These are phyloP conservation scores for Hypomyces rosellus DNA, from an alignment of 2,329 filamentous ascomycete species.

Conservation along the genomic window DNA sequence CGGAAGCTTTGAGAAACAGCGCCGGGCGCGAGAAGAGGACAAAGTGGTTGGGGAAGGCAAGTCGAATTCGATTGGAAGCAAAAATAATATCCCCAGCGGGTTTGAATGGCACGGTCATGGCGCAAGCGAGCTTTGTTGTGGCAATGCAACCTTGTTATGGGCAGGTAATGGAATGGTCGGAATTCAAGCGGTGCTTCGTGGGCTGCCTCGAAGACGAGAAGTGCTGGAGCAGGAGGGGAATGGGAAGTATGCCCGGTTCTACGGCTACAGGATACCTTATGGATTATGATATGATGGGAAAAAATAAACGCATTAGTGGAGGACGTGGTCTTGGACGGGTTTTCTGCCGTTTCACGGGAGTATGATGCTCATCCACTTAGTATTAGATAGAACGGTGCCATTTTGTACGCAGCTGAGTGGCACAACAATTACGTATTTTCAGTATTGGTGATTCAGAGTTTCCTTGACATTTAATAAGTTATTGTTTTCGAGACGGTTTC, in stretches of 20 bases:
- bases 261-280: background rate
- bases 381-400: background rate
- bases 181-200: background rate
- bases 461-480: too few relatives aligned
- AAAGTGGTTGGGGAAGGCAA: background rate
- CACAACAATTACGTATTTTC: background rate
- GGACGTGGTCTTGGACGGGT: constrained; percentile 14
- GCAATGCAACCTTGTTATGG: background rate
- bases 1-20: constrained; percentile 1
- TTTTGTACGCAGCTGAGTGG: background rate
- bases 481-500: background rate
- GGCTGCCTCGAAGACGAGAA: background rate
- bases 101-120: constrained; percentile 3
- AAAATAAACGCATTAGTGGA: background rate
- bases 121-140: background rate
- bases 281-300: background rate
- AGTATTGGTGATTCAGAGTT: background rate
- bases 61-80: background rate
- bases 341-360: background rate
- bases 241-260: background rate
- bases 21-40: constrained; percentile 5
- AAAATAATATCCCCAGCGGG: background rate
- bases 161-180: background rate
- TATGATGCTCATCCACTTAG: background rate
- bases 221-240: too few relatives aligned